phyloP scores from a whole-genome alignment of 1,284 basidiomycete genomes.

The Trametes hirsuta region DNA sequence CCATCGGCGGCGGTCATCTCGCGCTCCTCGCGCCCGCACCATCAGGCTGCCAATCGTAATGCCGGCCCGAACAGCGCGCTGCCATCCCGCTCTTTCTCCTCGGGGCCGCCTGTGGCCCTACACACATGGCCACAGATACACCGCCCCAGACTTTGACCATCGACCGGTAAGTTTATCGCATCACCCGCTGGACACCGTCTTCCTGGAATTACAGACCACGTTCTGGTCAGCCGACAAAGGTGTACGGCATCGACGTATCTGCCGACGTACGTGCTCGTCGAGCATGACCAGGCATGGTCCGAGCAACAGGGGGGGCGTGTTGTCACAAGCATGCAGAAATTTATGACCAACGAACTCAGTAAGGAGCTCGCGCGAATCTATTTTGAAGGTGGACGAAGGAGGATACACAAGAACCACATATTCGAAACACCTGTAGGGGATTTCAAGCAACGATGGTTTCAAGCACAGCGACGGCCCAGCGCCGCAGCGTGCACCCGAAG shows the following conservation, averaged over 20 bases:
- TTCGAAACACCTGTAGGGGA: not conserved
- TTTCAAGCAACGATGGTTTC: slow-evolving; percentile 3
- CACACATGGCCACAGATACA: not conserved
- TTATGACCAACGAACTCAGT: not conserved
- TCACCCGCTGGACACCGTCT: not conserved
- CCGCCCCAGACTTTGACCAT: not conserved
- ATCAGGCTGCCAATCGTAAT: not conserved
- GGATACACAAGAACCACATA: not conserved
- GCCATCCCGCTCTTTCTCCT: slow-evolving; percentile 1
- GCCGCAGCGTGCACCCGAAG: not conserved
- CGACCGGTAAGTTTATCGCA: slow-evolving; percentile 1
- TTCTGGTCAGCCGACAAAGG: slow-evolving; percentile 1
- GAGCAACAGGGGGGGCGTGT: not conserved
- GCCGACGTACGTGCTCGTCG: not conserved
- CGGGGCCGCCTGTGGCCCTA: slow-evolving; percentile 10
- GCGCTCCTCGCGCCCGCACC: not conserved
- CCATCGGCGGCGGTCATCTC: slow-evolving; percentile 11
- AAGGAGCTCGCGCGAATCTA: not conserved
- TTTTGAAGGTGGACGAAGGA: not conserved
- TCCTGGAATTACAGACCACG: not conserved
- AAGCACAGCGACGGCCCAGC: slow-evolving; percentile 3
- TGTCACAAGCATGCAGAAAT: not conserved
- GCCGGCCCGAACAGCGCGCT: not conserved
- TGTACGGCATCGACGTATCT: not conserved
- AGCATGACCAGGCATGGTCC: not conserved